These are phyloP conservation scores for Hyaloscypha variabilis DNA, from an alignment of 495 filamentous ascomycete genomes.

Conservation along the genomic window DNA sequence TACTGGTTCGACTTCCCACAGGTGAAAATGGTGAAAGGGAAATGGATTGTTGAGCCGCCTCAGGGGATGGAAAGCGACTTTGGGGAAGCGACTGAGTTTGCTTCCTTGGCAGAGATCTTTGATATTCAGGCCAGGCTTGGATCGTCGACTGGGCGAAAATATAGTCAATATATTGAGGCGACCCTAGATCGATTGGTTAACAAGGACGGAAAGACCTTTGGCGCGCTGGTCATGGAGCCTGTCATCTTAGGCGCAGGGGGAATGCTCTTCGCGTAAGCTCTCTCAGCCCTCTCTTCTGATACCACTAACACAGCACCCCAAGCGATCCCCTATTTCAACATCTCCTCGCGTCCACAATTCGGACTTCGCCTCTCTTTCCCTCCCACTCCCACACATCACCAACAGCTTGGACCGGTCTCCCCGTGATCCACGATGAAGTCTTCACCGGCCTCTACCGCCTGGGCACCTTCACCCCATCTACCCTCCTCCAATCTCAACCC, in stretches of 20 bases:
- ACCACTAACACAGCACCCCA: conserved; percentile 20
- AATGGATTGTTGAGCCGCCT: conserved; percentile 64
- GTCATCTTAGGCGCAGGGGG: conserved; percentile 76
- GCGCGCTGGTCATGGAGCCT: conserved; percentile 74
- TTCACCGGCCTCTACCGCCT: conserved; percentile 82
- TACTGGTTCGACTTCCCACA: conserved; percentile 77
- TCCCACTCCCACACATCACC: conserved; percentile 25
- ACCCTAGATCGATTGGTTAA: conserved; percentile 52
- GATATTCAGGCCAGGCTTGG: conserved; percentile 53
- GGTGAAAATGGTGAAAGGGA: conserved; percentile 62
- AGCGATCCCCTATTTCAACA: conserved; percentile 80
- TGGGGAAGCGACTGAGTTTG: conserved; percentile 48
- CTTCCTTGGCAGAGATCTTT: conserved; percentile 60
- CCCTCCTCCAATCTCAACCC: conserved; percentile 64
- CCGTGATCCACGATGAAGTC: conserved; percentile 78
- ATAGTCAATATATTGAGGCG: conserved; percentile 58
- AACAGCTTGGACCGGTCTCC: conserved; percentile 65
- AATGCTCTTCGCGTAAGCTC: conserved; percentile 71
- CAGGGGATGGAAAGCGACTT: conserved; percentile 46
- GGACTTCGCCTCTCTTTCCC: conserved; percentile 53
- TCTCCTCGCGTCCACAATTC: conserved; percentile 63
- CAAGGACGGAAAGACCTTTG: conserved; percentile 64
- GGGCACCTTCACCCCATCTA: conserved; percentile 63
- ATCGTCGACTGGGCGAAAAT: conserved; percentile 44
- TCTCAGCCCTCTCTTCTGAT: neutral